A percentile compares a stretch with the other conserved stretches of the same genome.
Evolutionary conservation across 352 stramenopile genomes (phyloP).

Genomic region (Phytopythium delawarense): DNA sequence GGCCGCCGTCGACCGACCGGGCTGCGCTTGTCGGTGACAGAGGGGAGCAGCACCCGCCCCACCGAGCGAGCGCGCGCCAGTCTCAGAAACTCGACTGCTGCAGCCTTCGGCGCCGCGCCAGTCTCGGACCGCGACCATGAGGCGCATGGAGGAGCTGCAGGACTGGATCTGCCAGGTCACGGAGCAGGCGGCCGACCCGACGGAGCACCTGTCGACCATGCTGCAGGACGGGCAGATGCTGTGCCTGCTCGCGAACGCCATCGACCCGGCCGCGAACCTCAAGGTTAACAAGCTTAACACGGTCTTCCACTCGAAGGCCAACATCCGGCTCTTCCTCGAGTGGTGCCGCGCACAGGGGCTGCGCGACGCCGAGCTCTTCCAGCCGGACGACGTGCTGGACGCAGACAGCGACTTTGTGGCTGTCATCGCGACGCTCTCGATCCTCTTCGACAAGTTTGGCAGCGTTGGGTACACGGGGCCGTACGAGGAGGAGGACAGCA

Average conservation of each 20-base stretch:
- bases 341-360: conserved; percentile 75
- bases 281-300: conserved; percentile 89
- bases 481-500: conserved; percentile 46
- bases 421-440: conserved; percentile 74
- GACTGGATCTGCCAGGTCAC: conserved; percentile 84
- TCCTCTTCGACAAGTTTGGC: conserved; percentile 82
- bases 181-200: conserved; percentile 55
- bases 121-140: conserved; percentile 27
- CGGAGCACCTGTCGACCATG: conserved; percentile 77
- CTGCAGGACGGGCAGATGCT: conserved; percentile 84
- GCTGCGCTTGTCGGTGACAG: not conserved
- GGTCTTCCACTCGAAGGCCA: conserved; percentile 85
- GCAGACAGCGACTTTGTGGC: conserved; percentile 48
- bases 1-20: not conserved
- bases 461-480: conserved; percentile 45
- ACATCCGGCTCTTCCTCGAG: conserved; percentile 78
- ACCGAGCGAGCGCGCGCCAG: not conserved
- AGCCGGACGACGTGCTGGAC: conserved; percentile 75
- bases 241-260: conserved; percentile 78
- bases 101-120: no score
- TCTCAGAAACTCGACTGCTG: not conserved
- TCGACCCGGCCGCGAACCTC: conserved; percentile 68
- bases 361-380: conserved; percentile 69
- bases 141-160: conserved; percentile 76
- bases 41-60: not conserved